Base-by-base conservation (phyloP, 2,329 filamentous ascomycete species). In the Didymella exigua region DNA sequence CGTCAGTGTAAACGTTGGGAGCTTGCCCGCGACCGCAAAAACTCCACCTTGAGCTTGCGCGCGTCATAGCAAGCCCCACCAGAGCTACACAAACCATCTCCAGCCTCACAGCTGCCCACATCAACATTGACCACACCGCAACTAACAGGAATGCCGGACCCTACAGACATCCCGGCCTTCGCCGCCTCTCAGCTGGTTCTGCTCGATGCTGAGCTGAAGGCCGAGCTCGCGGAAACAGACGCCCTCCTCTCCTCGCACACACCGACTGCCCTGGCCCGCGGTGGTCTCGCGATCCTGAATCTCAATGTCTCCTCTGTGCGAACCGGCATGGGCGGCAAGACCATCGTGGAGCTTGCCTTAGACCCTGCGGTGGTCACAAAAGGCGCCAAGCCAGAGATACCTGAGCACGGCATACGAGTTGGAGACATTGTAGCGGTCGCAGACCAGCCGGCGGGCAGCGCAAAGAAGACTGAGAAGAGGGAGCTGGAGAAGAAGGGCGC, bases 301-400 rank as follows among this genome's bases (percentile, higher is more conserved):
- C 84, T 98, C 8, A 78, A 84, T 27, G 79, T 96, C 29, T 80
- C 83, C 10, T 88, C 89, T 16, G 89, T 90, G 70, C 88, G 93
- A 26, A 99, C 95, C 0, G 95, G 95, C 0, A 81, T 97, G 31
- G 95, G 93, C 14, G 95, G 95, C n/a, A 90, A 91, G 61, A 91
- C 90, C 0, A 89, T 99, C 1, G 79, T 97, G 3, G 93, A 97
- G 73, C 85, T 99, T 5, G 79, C 78, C 14, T 79, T 86, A 0
- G 93, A 97, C 68, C 77, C 84, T n/a, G 89, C 91, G 0, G 83
- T 88, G 2, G 71, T 70, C 19, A 61, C 66, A 8, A 81, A 84
- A 4, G 75, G 71, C 38, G 73, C 70, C 18, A 73, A 69, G 37
- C 75, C 79, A 0, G 84, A 86, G 59, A 77, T 93, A 18, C 87